Evolutionary conservation across 495 filamentous ascomycete species (phyloP).

Genomic region (Xylona heveae): DNA sequence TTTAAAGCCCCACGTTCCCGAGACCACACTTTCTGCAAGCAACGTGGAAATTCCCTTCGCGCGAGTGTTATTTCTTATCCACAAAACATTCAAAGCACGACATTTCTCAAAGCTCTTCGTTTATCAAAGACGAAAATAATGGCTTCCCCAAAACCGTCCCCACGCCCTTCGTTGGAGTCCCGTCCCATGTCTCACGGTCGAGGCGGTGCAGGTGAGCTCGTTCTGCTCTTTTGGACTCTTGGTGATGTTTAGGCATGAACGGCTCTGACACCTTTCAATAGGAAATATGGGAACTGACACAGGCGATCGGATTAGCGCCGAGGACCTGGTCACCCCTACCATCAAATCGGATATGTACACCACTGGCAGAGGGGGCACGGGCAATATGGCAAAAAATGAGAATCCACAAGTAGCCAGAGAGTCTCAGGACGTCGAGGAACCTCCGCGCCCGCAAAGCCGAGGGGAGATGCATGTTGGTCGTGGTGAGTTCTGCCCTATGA

Average conservation of each 20-base stretch:
- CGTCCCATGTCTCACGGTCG: slow-evolving; percentile 27
- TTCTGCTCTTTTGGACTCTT: slow-evolving; percentile 1
- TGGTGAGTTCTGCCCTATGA: slow-evolving; percentile 1
- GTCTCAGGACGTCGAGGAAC: slow-evolving; percentile 56
- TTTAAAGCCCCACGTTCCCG: too few species aligned
- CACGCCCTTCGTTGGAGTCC: slow-evolving; percentile 1
- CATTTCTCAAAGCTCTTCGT: too few species aligned
- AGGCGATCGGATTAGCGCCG: slow-evolving; percentile 23
- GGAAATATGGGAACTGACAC: slow-evolving; percentile 54
- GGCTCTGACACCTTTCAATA: slow-evolving; percentile 13
- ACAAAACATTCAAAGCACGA: too few species aligned
- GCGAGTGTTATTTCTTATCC: too few species aligned
- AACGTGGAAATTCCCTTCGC: too few species aligned
- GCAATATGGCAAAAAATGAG: slow-evolving; percentile 55
- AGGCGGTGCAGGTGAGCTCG: slow-evolving; percentile 28
- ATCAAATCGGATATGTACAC: slow-evolving; percentile 68
- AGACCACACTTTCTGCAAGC: too few species aligned
- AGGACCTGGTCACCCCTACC: slow-evolving; percentile 57
- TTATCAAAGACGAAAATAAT: not conserved
- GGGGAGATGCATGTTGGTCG: slow-evolving; percentile 1
- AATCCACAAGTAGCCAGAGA: slow-evolving; percentile 45
- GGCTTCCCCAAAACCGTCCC: not conserved
- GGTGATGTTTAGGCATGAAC: too few species aligned
- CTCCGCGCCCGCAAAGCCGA: slow-evolving; percentile 15
- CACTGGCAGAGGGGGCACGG: slow-evolving; percentile 51